Conservation (phyloP, 495 filamentous ascomycete species). For the Trichoderma orchidacearum region DNA sequence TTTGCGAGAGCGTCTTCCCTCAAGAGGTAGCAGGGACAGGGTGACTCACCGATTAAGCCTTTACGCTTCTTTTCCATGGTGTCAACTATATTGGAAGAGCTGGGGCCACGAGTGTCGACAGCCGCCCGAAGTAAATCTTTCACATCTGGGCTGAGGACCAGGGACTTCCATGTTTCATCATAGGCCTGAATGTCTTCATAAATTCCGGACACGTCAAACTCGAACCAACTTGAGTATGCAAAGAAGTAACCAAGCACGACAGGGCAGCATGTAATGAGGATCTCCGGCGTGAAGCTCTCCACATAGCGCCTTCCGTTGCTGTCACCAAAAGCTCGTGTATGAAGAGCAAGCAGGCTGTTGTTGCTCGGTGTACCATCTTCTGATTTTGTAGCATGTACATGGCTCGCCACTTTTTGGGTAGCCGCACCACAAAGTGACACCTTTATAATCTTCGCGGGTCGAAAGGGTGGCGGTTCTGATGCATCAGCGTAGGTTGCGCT, state of each 20-base stretch:
- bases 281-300: no score
- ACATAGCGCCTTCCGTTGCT: no score
- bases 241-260: conserved; percentile 91
- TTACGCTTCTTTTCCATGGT: conserved; percentile 66
- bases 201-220: conserved; percentile 75
- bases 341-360: no score
- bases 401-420: no score
- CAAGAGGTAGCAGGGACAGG: background rate
- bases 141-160: conserved; percentile 61
- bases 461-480: no score
- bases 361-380: no score
- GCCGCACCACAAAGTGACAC: no score
- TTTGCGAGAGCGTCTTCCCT: background rate
- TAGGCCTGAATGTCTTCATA: conserved; percentile 77
- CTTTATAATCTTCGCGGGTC: no score
- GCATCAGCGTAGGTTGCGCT: no score
- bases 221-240: conserved; percentile 80
- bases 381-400: no score
- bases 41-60: conserved; percentile 38
- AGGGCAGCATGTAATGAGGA: conserved; percentile 33
- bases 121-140: conserved; percentile 67
- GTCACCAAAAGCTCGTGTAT: no score
- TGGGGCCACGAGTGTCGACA: conserved; percentile 65
- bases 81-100: conserved; percentile 72
- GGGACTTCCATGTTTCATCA: conserved; percentile 61